Conservation (phyloP, 2,329 filamentous ascomycete species). For the Microdochium paspali region DNA sequence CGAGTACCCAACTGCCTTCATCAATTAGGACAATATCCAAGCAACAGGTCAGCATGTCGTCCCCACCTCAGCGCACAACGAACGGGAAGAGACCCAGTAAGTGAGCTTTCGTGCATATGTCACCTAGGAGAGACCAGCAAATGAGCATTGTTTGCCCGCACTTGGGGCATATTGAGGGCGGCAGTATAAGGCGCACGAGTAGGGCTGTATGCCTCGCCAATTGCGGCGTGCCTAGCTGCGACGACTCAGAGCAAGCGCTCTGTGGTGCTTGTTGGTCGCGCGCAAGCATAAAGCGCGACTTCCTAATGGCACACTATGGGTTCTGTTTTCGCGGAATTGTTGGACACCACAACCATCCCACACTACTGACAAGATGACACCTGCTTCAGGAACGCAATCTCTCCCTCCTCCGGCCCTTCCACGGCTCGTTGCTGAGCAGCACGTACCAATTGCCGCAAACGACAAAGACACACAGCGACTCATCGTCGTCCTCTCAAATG, state of each 20-base stretch:
- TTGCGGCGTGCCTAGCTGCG: background rate
- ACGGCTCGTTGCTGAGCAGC: conserved; percentile 87
- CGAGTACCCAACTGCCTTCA: too few species aligned
- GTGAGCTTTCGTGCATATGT: background rate
- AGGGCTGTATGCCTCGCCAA: background rate
- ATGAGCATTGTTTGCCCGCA: background rate
- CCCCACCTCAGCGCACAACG: background rate
- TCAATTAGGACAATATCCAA: background rate
- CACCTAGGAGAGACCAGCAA: background rate
- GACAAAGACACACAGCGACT: conserved; percentile 89
- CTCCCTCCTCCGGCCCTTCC: conserved; percentile 86
- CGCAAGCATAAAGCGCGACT: too few species aligned
- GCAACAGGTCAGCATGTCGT: background rate
- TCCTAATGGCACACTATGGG: too few species aligned
- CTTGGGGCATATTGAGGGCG: background rate
- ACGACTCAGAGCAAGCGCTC: too few species aligned
- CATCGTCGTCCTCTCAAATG: conserved; percentile 94
- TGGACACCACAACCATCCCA: background rate
- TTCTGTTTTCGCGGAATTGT: too few species aligned
- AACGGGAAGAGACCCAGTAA: background rate
- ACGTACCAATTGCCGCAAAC: conserved; percentile 68
- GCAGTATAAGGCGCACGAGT: background rate
- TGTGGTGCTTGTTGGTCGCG: too few species aligned
- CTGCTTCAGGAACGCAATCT: conserved; percentile 71
- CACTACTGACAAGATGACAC: conserved; percentile 11